Conservation (phyloP, 352 stramenopile genomes). For the Globisporangium nagaii region DNA sequence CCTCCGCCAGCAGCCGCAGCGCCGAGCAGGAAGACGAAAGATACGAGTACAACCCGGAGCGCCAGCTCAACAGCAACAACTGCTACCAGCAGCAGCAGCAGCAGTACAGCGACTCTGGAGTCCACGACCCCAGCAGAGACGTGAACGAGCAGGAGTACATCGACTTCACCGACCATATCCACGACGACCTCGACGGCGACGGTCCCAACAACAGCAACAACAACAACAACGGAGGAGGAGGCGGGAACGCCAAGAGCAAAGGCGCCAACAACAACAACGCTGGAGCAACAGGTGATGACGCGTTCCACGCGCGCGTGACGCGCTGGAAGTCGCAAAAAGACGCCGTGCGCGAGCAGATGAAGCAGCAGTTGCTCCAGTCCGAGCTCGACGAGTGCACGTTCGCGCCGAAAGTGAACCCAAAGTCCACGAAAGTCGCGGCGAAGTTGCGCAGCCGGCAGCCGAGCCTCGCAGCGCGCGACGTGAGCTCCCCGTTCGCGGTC, state of each 20-base stretch:
- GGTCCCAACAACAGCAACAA: neutral
- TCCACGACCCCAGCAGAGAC: neutral
- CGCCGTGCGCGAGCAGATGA: slow-evolving; percentile 68
- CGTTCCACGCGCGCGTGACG: slow-evolving; percentile 69
- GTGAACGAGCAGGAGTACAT: slow-evolving; percentile 29
- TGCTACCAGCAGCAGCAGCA: neutral
- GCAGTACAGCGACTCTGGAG: neutral
- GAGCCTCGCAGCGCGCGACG: slow-evolving; percentile 8
- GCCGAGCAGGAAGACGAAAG: neutral
- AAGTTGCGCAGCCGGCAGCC: slow-evolving; percentile 50
- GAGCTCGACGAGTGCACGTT: slow-evolving; percentile 81
- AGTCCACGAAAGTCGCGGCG: slow-evolving; percentile 62
- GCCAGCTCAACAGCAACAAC: slow-evolving; percentile 10
- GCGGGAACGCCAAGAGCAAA: slow-evolving; percentile 9
- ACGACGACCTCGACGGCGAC: slow-evolving; percentile 24
- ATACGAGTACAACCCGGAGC: slow-evolving; percentile 27
- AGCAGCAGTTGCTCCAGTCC: slow-evolving; percentile 67
- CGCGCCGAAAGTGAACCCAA: slow-evolving; percentile 63
- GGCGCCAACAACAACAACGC: slow-evolving; percentile 14
- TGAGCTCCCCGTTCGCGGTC: slow-evolving; percentile 28
- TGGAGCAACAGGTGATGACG: slow-evolving; percentile 17
- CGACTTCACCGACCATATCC: slow-evolving; percentile 45
- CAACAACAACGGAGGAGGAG: too few species aligned
- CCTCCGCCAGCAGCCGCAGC: neutral
- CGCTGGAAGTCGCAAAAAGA: slow-evolving; percentile 80